phyloP scores from a whole-genome alignment of 2,329 filamentous ascomycete species.

The Epichloe glyceriae region DNA sequence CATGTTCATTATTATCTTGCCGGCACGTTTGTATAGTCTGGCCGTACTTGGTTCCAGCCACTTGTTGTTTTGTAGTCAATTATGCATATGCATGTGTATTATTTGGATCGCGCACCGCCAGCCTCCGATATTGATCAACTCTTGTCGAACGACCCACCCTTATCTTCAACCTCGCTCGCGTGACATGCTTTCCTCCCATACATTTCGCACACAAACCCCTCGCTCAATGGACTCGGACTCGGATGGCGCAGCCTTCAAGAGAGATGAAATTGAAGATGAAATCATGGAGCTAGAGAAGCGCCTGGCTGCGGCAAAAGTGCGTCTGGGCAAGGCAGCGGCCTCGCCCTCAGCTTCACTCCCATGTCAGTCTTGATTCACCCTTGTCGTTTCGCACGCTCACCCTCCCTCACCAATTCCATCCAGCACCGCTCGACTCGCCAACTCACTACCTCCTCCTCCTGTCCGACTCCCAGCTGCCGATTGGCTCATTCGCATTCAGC shows the following conservation, averaged over 20 bases:
- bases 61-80: neutral
- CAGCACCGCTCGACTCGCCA: constrained; percentile 10
- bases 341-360: neutral
- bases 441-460: constrained; percentile 62
- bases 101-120: neutral
- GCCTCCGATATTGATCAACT: neutral
- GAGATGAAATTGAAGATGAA: constrained; percentile 33
- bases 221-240: constrained; percentile 16
- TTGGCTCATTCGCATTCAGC: constrained; percentile 81
- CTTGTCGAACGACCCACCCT: neutral
- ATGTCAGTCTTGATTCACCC: neutral
- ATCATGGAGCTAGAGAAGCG: constrained; percentile 44
- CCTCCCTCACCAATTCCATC: neutral
- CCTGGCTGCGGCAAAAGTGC: constrained; percentile 32
- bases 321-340: constrained; percentile 17
- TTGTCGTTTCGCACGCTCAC: neutral
- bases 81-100: neutral
- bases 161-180: neutral
- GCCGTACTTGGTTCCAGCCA: neutral
- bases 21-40: neutral
- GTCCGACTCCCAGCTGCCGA: constrained; percentile 67
- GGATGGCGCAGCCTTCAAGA: constrained; percentile 11
- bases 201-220: neutral
- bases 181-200: too few relatives aligned
- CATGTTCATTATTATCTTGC: neutral